Evolutionary conservation across 2,329 filamentous ascomycete species (phyloP).

Genomic region (Verticillium klebahnii): DNA sequence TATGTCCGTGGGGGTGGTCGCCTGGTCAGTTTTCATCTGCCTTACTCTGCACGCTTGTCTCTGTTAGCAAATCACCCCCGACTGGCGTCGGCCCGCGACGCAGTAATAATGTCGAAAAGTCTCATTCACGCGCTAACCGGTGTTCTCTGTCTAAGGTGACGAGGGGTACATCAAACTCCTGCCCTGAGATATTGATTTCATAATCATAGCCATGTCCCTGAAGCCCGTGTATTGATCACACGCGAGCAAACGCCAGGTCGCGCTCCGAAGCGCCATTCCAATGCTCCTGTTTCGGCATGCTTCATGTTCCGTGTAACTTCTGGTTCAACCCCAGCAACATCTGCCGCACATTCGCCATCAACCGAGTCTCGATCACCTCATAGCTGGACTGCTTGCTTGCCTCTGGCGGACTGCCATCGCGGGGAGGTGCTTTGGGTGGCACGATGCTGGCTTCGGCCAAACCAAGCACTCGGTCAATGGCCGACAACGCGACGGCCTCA

Average conservation of each 20-base stretch:
- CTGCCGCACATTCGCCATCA: conserved; percentile 35
- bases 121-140: background rate
- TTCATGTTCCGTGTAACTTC: conserved; percentile 20
- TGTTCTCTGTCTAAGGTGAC: background rate
- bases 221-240: background rate
- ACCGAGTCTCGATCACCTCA: conserved; percentile 34
- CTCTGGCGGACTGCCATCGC: conserved; percentile 15
- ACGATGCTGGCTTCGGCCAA: conserved; percentile 39
- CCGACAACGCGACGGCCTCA: conserved; percentile 43
- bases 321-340: conserved; percentile 35
- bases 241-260: background rate
- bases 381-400: conserved; percentile 18
- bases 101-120: background rate
- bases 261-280: background rate
- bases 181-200: background rate
- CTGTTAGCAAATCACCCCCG: too few relatives aligned
- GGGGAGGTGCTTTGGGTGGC: conserved; percentile 19
- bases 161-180: background rate
- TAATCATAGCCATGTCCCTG: background rate
- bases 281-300: background rate
- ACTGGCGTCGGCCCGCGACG: too few relatives aligned
- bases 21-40: too few relatives aligned
- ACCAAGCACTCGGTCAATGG: conserved; percentile 45
- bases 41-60: too few relatives aligned
- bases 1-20: too few relatives aligned